A percentile compares a stretch with the other conserved stretches of the same genome.
Evolutionary conservation across 2,329 filamentous ascomycete species (phyloP).

Genomic region (Neonectria faginata): DNA sequence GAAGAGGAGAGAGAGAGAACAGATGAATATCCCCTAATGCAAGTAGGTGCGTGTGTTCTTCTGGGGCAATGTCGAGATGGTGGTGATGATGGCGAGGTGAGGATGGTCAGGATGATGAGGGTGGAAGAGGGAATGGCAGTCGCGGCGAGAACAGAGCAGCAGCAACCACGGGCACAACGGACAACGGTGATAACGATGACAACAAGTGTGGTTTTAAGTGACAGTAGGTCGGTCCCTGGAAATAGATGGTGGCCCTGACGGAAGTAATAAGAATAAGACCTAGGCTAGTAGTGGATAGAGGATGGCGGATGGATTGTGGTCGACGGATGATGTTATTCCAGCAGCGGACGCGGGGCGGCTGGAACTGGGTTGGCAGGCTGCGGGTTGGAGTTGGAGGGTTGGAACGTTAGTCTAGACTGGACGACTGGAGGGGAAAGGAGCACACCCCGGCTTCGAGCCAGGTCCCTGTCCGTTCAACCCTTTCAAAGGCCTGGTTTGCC

Average conservation of each 20-base stretch:
- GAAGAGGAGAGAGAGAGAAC: constrained; percentile 16
- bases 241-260: constrained; percentile 27
- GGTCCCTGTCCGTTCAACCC: constrained; percentile 5
- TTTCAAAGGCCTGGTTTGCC: constrained; percentile 1
- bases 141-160: neutral
- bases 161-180: neutral
- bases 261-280: constrained; percentile 35
- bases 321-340: constrained; percentile 44
- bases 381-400: constrained; percentile 9
- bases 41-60: constrained; percentile 12
- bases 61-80: constrained; percentile 13
- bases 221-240: constrained; percentile 29
- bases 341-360: constrained; percentile 40
- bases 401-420: constrained; percentile 6
- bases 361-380: constrained; percentile 31
- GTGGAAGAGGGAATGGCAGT: neutral
- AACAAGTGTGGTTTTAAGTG: constrained; percentile 31
- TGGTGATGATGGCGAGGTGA: constrained; percentile 23
- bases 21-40: constrained; percentile 3
- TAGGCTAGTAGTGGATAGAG: constrained; percentile 14
- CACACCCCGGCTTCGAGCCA: constrained; percentile 21
- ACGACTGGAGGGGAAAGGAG: constrained; percentile 37
- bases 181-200: constrained; percentile 23
- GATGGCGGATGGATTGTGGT: constrained; percentile 22
- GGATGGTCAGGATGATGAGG: constrained; percentile 22